phyloP scores from a whole-genome alignment of 148 eudicot species.

The Oxyria digyna region DNA sequence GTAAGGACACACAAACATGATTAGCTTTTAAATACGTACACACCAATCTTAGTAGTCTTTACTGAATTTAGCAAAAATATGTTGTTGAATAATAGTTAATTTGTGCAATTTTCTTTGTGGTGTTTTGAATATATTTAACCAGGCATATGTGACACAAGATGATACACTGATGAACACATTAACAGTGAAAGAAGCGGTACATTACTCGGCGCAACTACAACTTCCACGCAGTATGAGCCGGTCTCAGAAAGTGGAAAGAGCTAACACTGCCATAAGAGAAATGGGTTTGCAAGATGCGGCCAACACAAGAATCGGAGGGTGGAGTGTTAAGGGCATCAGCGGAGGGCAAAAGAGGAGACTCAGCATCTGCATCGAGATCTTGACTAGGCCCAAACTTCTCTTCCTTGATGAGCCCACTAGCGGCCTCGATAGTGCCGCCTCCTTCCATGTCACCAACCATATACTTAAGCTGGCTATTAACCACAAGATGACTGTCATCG shows the following conservation, averaged over 20 bases:
- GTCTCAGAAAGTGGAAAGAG: conserved; percentile 28
- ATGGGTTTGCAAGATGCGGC: conserved; percentile 38
- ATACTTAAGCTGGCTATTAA: conserved; percentile 18
- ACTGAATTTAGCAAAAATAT: too few relatives aligned
- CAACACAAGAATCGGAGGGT: conserved; percentile 67
- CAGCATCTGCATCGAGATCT: conserved; percentile 65
- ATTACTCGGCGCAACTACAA: conserved; percentile 46
- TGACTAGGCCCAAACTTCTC: conserved; percentile 54
- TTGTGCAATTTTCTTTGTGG: too few relatives aligned
- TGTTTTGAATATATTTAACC: background rate
- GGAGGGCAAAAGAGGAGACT: conserved; percentile 85
- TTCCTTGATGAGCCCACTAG: conserved; percentile 85
- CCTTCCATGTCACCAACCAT: conserved; percentile 29
- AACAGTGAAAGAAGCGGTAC: conserved; percentile 35
- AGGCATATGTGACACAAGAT: conserved; percentile 56
- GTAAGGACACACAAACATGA: too few relatives aligned
- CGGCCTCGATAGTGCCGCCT: conserved; percentile 60
- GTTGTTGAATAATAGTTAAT: too few relatives aligned
- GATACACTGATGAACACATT: conserved; percentile 32
- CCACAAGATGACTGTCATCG: conserved; percentile 20
- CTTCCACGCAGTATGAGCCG: conserved; percentile 32
- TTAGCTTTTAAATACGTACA: too few relatives aligned
- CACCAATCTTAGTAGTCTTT: too few relatives aligned
- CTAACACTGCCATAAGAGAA: conserved; percentile 27
- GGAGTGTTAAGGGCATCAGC: conserved; percentile 54